Percentiles rank a stretch among this genome's conserved stretches.
These are phyloP conservation scores for Serendipita sp. DNA, from an alignment of 768 basidiomycete species.

Conservation along the genomic window DNA sequence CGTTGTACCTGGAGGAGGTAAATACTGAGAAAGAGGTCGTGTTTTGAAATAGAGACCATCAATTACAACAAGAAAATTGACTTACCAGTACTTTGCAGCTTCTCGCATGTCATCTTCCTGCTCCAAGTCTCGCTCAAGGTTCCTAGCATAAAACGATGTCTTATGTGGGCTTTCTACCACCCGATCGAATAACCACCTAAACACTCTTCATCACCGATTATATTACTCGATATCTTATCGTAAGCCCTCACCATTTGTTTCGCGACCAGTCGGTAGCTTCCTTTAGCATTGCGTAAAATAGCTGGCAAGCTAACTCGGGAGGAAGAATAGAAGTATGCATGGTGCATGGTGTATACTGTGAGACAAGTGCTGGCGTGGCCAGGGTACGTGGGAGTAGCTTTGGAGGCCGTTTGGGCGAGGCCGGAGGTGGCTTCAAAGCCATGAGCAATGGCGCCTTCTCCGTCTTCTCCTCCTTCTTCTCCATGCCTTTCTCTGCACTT, in stretches of 20 bases:
- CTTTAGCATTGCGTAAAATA: slow-evolving; percentile 60
- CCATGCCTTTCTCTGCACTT: slow-evolving; percentile 9
- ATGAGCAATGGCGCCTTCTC: slow-evolving; percentile 24
- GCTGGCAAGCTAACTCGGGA: slow-evolving; percentile 52
- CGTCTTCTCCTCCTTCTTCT: slow-evolving; percentile 24
- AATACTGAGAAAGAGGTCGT: not conserved
- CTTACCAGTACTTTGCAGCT: slow-evolving; percentile 59
- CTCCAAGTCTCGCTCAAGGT: slow-evolving; percentile 19
- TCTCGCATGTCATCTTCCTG: slow-evolving; percentile 34
- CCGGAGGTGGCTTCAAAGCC: slow-evolving; percentile 38
- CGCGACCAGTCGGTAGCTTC: slow-evolving; percentile 25
- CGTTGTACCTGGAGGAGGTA: slow-evolving; percentile 51
- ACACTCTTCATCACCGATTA: slow-evolving; percentile 37
- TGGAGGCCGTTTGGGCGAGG: slow-evolving; percentile 22
- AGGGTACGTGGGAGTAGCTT: slow-evolving; percentile 48
- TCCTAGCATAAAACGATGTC: slow-evolving; percentile 60
- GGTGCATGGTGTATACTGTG: slow-evolving; percentile 59
- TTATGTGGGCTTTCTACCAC: slow-evolving; percentile 72
- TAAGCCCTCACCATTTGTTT: not conserved
- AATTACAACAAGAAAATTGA: not conserved
- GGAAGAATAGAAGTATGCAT: slow-evolving; percentile 55
- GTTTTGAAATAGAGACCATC: not conserved
- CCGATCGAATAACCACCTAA: slow-evolving; percentile 74
- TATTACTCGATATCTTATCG: not conserved
- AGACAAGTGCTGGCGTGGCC: slow-evolving; percentile 43